Percentiles rank a stretch among this genome's conserved stretches.
These are phyloP conservation scores for Vitis vinifera DNA, from an alignment of 164 flowering plant genomes.

Conservation along the genomic window DNA sequence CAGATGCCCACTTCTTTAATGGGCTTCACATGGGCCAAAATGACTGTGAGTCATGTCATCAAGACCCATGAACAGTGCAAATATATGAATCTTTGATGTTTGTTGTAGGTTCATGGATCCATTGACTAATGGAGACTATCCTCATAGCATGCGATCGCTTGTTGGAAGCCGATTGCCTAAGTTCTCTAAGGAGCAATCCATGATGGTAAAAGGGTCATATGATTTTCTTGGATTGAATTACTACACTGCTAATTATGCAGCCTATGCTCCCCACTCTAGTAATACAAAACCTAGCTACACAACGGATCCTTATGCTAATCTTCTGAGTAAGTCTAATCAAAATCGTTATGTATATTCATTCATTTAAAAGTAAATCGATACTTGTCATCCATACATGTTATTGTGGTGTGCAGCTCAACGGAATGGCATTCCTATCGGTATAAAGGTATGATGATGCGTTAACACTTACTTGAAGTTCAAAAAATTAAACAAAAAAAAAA, in stretches of 20 bases:
- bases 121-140: constrained; percentile 13
- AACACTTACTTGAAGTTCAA: too few relatives aligned
- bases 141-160: constrained; percentile 7
- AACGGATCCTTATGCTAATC: constrained; percentile 1
- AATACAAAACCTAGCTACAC: not conserved
- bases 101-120: constrained; percentile 20
- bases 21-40: not conserved
- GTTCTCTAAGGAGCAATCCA: constrained; percentile 9
- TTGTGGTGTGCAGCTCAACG: not conserved
- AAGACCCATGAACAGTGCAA: too few relatives aligned
- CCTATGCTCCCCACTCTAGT: not conserved
- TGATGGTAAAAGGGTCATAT: constrained; percentile 12
- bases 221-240: constrained; percentile 27
- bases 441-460: not conserved
- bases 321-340: not conserved
- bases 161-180: constrained; percentile 16
- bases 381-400: not conserved
- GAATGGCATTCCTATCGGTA: not conserved
- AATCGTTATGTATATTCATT: not conserved
- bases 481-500: too few relatives aligned
- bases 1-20: not conserved
- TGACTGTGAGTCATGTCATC: not conserved
- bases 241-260: constrained; percentile 13
- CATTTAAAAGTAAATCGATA: not conserved
- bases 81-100: not conserved